A percentile compares a stretch with the other conserved stretches of the same genome.
phyloP scores from a whole-genome alignment of 441 rosid genomes.

The Erodium trifolium region DNA sequence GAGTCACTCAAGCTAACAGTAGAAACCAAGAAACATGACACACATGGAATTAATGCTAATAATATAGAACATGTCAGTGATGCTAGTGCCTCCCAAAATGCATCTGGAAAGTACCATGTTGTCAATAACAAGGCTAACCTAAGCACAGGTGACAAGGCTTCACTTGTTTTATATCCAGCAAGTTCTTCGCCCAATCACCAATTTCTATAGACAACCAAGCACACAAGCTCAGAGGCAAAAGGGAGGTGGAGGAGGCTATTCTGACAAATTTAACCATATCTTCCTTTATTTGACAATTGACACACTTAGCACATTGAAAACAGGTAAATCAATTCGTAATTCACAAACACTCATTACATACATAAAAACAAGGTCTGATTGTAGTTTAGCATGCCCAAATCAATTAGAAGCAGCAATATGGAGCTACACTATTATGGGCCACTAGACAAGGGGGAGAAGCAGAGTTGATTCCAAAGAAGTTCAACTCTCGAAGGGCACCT shows the following conservation, averaged over 20 bases:
- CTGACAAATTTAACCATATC: background rate
- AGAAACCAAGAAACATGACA: background rate
- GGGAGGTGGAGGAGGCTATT: background rate
- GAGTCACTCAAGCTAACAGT: background rate
- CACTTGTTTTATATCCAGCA: background rate
- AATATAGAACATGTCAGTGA: background rate
- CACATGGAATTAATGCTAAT: background rate
- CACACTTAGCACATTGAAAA: background rate
- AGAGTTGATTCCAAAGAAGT: background rate
- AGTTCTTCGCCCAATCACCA: background rate
- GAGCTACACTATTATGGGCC: background rate
- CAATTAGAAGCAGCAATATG: background rate
- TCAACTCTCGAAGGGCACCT: background rate
- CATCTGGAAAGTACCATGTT: no score
- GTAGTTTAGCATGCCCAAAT: background rate
- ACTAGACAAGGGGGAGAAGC: slow-evolving; percentile 1
- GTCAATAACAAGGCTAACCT: no score
- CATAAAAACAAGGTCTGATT: background rate
- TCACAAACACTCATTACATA: background rate
- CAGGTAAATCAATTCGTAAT: background rate
- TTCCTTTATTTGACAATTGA: background rate
- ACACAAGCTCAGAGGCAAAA: background rate
- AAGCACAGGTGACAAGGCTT: background rate
- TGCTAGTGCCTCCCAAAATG: no score
- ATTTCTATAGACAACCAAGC: background rate